phyloP scores from a whole-genome alignment of 2,329 filamentous ascomycete species.

The Apiospora rasikravindrae region DNA sequence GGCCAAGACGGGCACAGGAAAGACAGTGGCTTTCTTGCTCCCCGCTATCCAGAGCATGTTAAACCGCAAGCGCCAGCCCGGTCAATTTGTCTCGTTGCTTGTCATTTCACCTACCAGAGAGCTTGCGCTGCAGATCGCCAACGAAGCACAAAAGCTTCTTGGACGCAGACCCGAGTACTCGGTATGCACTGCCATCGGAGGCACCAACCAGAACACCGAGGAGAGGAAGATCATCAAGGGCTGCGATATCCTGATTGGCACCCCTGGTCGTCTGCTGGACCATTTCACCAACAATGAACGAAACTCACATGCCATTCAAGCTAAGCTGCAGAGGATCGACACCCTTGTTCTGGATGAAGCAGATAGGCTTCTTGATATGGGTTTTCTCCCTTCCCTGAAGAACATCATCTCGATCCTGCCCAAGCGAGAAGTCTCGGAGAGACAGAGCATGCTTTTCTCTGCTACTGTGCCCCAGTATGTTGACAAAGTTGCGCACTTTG shows the following conservation, averaged over 20 bases:
- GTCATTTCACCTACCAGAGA: slow-evolving; percentile 82
- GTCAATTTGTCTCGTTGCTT: slow-evolving; percentile 65
- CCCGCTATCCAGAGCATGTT: slow-evolving; percentile 71
- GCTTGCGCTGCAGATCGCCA: slow-evolving; percentile 79
- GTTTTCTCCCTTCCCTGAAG: slow-evolving; percentile 80
- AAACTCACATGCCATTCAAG: slow-evolving; percentile 60
- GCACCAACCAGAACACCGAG: slow-evolving; percentile 74
- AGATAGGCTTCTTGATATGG: slow-evolving; percentile 80
- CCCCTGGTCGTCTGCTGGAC: slow-evolving; percentile 79
- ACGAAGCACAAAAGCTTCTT: slow-evolving; percentile 74
- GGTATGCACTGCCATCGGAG: slow-evolving; percentile 80
- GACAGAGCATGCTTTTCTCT: slow-evolving; percentile 82
- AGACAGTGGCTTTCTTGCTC: slow-evolving; percentile 91
- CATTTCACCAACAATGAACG: slow-evolving; percentile 74
- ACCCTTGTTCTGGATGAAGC: slow-evolving; percentile 86
- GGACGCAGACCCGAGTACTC: slow-evolving; percentile 68
- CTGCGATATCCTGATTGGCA: slow-evolving; percentile 81
- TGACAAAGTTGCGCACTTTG: slow-evolving; percentile 72
- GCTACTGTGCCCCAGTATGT: slow-evolving; percentile 84
- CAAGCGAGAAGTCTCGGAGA: slow-evolving; percentile 59
- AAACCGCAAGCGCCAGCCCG: slow-evolving; percentile 35
- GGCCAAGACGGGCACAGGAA: slow-evolving; percentile 95
- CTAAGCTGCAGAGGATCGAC: slow-evolving; percentile 71
- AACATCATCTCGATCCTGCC: slow-evolving; percentile 78
- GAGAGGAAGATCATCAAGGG: slow-evolving; percentile 73